Evolutionary conservation across 495 filamentous ascomycete species (phyloP).

Genomic region (Immersiella caudata): DNA sequence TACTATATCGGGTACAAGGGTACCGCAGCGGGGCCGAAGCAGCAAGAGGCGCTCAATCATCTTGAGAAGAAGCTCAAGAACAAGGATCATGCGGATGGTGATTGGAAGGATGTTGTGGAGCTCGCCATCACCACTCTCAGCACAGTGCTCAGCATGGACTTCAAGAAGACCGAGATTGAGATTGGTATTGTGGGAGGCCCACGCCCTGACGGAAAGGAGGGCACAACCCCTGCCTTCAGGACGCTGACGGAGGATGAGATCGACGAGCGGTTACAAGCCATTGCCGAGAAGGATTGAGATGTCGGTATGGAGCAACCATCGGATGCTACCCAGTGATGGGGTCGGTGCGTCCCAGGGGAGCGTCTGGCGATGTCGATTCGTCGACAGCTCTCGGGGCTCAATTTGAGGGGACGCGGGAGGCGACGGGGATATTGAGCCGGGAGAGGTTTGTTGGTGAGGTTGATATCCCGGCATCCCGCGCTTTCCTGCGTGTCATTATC

Average conservation of each 20-base stretch:
- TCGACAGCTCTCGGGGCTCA: constrained; percentile 11
- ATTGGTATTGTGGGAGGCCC: constrained; percentile 94
- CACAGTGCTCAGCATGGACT: constrained; percentile 95
- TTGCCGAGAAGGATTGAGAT: constrained; percentile 92
- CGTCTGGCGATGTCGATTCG: constrained; percentile 22
- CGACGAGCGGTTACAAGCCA: constrained; percentile 94
- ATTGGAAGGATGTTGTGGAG: constrained; percentile 98
- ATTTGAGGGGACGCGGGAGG: constrained; percentile 21
- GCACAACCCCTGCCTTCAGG: constrained; percentile 76
- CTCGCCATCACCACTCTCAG: constrained; percentile 91
- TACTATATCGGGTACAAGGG: constrained; percentile 99
- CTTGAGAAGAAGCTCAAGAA: constrained; percentile 99
- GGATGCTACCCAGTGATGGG: constrained; percentile 25
- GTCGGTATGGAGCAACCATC: constrained; percentile 12
- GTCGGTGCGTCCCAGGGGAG: constrained; percentile 23
- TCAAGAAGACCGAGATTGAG: constrained; percentile 99
- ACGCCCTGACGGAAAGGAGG: constrained; percentile 74
- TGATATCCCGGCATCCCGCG: constrained; percentile 29
- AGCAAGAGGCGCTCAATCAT: constrained; percentile 96
- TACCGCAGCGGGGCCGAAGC: constrained; percentile 93
- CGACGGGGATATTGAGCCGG: constrained; percentile 14
- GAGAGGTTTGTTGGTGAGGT: constrained; percentile 25
- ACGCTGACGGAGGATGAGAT: constrained; percentile 96
- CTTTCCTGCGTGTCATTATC: constrained; percentile 27
- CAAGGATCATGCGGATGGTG: constrained; percentile 90